Evolutionary conservation across 1,284 basidiomycete species (phyloP).

Genomic region (Puccinia brachypodii): DNA sequence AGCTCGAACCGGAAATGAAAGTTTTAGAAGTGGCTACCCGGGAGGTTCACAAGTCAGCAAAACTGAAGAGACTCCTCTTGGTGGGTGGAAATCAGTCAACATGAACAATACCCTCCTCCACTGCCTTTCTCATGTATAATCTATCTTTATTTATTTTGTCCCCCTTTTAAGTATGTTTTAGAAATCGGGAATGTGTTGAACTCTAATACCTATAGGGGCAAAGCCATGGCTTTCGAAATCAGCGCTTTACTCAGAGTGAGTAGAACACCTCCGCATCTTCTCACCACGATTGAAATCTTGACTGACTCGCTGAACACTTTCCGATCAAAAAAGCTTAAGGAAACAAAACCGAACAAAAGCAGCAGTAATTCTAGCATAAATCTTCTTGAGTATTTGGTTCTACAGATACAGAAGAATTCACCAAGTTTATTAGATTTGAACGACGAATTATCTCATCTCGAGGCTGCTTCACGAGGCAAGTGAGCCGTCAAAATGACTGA

Average conservation of each 20-base stretch:
- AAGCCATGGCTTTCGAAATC: constrained; percentile 77
- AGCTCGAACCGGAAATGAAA: constrained; percentile 77
- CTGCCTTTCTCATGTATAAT: not conserved
- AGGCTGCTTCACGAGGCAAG: constrained; percentile 75
- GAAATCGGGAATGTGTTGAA: constrained; percentile 80
- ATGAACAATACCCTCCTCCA: not conserved
- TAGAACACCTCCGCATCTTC: not conserved
- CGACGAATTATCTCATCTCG: constrained; percentile 76
- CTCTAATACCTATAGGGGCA: constrained; percentile 75
- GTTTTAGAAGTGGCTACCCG: constrained; percentile 71
- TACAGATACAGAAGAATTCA: constrained; percentile 70
- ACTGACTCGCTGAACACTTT: not conserved
- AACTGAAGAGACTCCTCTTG: constrained; percentile 71
- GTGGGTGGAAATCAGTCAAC: constrained; percentile 60
- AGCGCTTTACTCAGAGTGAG: constrained; percentile 75
- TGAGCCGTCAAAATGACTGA: constrained; percentile 36
- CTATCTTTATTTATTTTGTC: constrained; percentile 10
- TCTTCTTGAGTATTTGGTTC: constrained; percentile 79
- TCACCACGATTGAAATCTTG: too few species aligned
- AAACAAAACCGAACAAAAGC: constrained; percentile 64
- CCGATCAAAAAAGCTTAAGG: constrained; percentile 66
- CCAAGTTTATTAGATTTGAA: constrained; percentile 70
- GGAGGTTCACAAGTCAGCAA: constrained; percentile 70
- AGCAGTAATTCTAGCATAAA: constrained; percentile 71
- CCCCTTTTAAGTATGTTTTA: constrained; percentile 65